Conservation (phyloP, 2,329 filamentous ascomycete genomes). For the Colletotrichum sp. region DNA sequence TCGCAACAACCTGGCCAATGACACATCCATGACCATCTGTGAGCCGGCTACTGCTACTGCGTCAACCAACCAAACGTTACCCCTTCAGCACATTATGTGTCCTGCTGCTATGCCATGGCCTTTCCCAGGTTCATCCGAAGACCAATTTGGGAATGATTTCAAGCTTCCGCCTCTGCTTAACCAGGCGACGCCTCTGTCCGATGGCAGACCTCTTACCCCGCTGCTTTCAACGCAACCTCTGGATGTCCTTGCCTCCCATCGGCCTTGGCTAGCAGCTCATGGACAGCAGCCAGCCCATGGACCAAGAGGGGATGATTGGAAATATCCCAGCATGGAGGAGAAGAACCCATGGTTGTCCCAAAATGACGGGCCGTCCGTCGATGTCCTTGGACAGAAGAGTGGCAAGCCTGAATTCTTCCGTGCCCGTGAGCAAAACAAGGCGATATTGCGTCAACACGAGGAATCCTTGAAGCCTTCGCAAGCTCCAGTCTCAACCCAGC, state of each 20-base stretch:
- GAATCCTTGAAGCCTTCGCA: not conserved
- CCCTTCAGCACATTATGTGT: not conserved
- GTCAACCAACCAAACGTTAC: not conserved
- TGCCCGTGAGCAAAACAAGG: conserved; percentile 43
- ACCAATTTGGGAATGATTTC: not conserved
- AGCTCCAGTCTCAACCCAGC: not conserved
- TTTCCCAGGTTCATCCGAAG: not conserved
- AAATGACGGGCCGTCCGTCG: conserved; percentile 20
- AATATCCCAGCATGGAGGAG: not conserved
- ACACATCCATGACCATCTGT: not conserved
- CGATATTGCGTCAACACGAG: not conserved
- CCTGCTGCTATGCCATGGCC: not conserved
- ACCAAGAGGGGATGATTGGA: not conserved
- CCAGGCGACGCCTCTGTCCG: not conserved
- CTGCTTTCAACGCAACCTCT: not conserved
- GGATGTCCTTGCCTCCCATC: not conserved
- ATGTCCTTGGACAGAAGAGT: conserved; percentile 36
- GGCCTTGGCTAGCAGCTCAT: not conserved
- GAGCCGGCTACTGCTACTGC: not conserved
- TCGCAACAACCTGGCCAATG: not conserved
- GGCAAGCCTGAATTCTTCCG: conserved; percentile 45
- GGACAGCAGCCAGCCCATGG: not conserved
- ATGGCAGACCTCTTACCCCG: not conserved
- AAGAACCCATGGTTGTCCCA: not conserved
- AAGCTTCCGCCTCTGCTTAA: not conserved